Evolutionary conservation across 768 basidiomycete genomes (phyloP).

Genomic region (Boletus eberwhitei): DNA sequence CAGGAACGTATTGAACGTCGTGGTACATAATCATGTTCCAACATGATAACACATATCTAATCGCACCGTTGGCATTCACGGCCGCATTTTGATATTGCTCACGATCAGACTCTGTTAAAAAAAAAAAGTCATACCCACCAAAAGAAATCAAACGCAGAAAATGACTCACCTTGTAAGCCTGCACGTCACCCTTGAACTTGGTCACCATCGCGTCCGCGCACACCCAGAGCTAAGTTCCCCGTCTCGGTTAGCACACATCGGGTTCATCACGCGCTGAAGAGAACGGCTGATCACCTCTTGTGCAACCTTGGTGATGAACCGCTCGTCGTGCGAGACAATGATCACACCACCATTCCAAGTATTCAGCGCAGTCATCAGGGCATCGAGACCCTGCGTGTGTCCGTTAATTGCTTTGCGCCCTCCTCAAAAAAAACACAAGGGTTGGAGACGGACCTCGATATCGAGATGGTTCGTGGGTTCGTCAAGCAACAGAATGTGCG

Average conservation of each 20-base stretch:
- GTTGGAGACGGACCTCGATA: constrained; percentile 63
- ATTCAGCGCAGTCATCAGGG: constrained; percentile 78
- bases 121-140: not conserved
- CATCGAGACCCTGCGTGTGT: constrained; percentile 81
- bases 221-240: constrained; percentile 73
- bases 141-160: not conserved
- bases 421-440: not conserved
- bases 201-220: constrained; percentile 78
- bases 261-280: not conserved
- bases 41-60: not conserved
- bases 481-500: constrained; percentile 91
- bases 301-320: constrained; percentile 89
- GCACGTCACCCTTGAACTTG: constrained; percentile 88
- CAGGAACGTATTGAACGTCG: no score
- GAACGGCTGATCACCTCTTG: constrained; percentile 52
- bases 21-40: not conserved
- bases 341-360: constrained; percentile 91
- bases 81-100: constrained; percentile 62
- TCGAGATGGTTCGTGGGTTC: constrained; percentile 98
- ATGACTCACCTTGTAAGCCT: constrained; percentile 76
- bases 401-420: not conserved
- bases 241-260: constrained; percentile 3
- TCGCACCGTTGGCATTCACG: constrained; percentile 19
- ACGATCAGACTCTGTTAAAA: constrained; percentile 66
- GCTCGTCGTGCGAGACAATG: constrained; percentile 91